Evolutionary conservation across 2,329 filamentous ascomycete species (phyloP).

Genomic region (Alternaria alternata): DNA sequence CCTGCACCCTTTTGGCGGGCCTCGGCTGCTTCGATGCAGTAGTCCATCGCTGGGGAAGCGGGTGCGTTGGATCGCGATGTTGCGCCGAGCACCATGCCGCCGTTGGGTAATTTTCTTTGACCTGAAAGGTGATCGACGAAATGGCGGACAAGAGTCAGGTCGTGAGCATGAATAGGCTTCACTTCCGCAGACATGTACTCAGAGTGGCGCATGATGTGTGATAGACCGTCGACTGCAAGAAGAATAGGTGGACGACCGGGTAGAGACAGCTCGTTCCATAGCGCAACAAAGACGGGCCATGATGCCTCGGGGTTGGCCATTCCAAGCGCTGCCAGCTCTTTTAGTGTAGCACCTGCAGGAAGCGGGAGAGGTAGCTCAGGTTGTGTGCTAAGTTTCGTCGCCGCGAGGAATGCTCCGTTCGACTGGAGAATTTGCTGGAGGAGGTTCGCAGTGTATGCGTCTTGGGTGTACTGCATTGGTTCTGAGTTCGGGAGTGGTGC

Average conservation of each 20-base stretch:
- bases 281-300: slow-evolving; percentile 79
- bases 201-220: slow-evolving; percentile 80
- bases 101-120: slow-evolving; percentile 67
- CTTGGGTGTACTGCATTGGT: slow-evolving; percentile 74
- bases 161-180: slow-evolving; percentile 82
- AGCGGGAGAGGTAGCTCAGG: slow-evolving; percentile 68
- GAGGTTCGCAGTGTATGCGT: slow-evolving; percentile 76
- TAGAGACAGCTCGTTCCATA: slow-evolving; percentile 79
- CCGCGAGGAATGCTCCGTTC: slow-evolving; percentile 71
- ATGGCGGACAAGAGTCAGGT: slow-evolving; percentile 77
- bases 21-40: slow-evolving; percentile 65
- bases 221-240: slow-evolving; percentile 78
- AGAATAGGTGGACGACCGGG: slow-evolving; percentile 70
- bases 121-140: slow-evolving; percentile 74
- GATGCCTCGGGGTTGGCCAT: slow-evolving; percentile 78
- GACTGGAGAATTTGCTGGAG: slow-evolving; percentile 76
- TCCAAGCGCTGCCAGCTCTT: slow-evolving; percentile 72
- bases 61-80: slow-evolving; percentile 76
- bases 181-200: slow-evolving; percentile 77
- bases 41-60: slow-evolving; percentile 70
- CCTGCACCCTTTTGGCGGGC: slow-evolving; percentile 51
- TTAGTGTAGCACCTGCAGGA: slow-evolving; percentile 67
- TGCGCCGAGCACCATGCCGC: slow-evolving; percentile 79
- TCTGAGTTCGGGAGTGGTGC: slow-evolving; percentile 67
- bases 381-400: slow-evolving; percentile 59